Evolutionary conservation across 1,284 basidiomycete genomes (phyloP), one percentile per base, ranked within the genome.

Genomic region (Trametes pubescens): DNA sequence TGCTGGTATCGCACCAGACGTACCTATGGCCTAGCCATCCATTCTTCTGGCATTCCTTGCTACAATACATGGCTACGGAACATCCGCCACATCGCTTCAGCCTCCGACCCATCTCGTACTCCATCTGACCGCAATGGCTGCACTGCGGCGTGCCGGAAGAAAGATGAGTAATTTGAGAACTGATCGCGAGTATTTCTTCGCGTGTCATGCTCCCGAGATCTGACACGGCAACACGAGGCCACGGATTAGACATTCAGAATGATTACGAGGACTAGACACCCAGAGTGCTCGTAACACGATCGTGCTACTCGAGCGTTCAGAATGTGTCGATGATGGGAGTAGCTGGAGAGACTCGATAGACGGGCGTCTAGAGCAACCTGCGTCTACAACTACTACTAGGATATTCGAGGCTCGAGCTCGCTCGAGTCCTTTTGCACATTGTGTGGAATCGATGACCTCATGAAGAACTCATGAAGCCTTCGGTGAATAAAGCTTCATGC

Each of bases 41-140:
- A 4, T 37, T n/a, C 22, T 48, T 60, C 21, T 60, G 59, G 43
- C 59, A 60, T 13, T 60, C 59, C 51, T 48, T 60, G 34, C 43
- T 53, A 34, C 59, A 60, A 14, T 60, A 60, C 24, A 10, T 49
- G 18, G 32, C 10, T 5, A 51, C 18, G 7, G 29, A 1, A 18
- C 49, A 51, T 34, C 49, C 49, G 32, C 34, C 49, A 14, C 49
- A 51, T 16, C 44, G 44, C 44, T 47, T 47, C 11, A 43, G 40
- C 40, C 18, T 43, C 40, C 40, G 2, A 3, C 6, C 18, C 40
- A 43, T 7, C 40, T 43, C 13, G 40, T 43, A 43, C 18, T 16
- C 24, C 24, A 26, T 26, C 22, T 24, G 44, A 21, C 21, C 44
- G 44, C 21, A 47, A 7, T 47, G 21, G 22, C 21, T 47, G 44